Evolutionary conservation across 164 flowering plant species (phyloP).

Genomic region (Malania oleifera): DNA sequence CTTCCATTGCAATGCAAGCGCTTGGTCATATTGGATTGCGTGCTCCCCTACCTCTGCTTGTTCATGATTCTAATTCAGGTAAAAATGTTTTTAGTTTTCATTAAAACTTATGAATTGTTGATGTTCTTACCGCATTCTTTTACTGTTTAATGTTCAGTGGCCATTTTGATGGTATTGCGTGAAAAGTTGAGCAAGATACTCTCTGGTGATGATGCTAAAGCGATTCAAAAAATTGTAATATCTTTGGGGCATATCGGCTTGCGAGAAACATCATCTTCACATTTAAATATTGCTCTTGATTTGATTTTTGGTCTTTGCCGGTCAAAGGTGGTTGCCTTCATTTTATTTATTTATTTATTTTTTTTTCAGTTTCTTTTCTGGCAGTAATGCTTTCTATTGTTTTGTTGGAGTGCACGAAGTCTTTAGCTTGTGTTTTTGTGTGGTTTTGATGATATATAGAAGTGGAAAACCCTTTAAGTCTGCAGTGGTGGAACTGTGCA

Average conservation of each 20-base stretch:
- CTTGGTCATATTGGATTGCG: slow-evolving; percentile 90
- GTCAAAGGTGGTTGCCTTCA: slow-evolving; percentile 62
- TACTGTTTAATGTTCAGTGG: slow-evolving; percentile 44
- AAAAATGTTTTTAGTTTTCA: slow-evolving; percentile 3
- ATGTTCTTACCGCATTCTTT: neutral
- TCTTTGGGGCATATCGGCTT: slow-evolving; percentile 83
- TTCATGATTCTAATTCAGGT: slow-evolving; percentile 54
- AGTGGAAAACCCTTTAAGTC: slow-evolving; percentile 1
- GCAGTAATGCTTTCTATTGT: neutral
- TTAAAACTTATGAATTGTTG: neutral
- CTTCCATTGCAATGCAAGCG: slow-evolving; percentile 87
- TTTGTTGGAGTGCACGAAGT: too few relatives aligned
- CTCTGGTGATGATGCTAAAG: slow-evolving; percentile 72
- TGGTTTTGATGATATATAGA: neutral
- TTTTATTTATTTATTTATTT: neutral
- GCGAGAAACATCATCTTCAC: slow-evolving; percentile 58
- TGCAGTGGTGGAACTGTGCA: slow-evolving; percentile 25
- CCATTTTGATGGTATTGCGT: slow-evolving; percentile 44
- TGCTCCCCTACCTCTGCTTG: slow-evolving; percentile 56
- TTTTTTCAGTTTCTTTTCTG: neutral
- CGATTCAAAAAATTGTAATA: slow-evolving; percentile 66
- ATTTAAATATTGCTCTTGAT: slow-evolving; percentile 59
- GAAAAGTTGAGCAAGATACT: slow-evolving; percentile 75
- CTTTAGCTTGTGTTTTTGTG: too few relatives aligned
- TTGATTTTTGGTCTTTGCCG: slow-evolving; percentile 77